phyloP scores from a whole-genome alignment of 345 rosid genomes.

The Psidium guajava region DNA sequence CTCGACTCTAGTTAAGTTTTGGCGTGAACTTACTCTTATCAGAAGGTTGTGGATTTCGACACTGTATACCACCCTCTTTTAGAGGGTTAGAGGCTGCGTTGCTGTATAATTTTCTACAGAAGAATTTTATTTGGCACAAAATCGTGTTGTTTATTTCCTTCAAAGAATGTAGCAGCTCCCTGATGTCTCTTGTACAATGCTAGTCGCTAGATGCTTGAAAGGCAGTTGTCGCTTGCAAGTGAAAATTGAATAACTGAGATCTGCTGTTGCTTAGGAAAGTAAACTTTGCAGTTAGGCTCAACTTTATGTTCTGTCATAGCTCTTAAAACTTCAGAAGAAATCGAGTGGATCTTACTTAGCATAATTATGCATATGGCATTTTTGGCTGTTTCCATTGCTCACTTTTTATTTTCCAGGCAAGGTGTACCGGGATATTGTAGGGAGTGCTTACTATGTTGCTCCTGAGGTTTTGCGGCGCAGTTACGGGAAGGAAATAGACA shows the following conservation, averaged over 20 bases:
- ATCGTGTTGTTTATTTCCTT: neutral
- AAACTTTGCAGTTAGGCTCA: neutral
- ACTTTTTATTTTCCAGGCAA: constrained; percentile 33
- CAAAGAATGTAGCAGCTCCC: neutral
- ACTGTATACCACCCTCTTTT: neutral
- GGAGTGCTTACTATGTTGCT: constrained; percentile 88
- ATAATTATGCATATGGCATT: neutral
- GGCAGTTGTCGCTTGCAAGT: neutral
- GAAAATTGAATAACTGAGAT: neutral
- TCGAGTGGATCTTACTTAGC: neutral
- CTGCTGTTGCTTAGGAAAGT: neutral
- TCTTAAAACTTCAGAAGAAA: neutral
- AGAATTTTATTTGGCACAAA: neutral
- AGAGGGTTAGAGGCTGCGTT: neutral
- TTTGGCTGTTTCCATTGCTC: neutral
- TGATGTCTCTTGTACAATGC: neutral
- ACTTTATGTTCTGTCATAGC: neutral
- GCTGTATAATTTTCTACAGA: neutral
- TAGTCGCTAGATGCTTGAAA: neutral
- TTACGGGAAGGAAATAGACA: constrained; percentile 78
- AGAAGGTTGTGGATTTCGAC: neutral
- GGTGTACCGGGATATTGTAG: constrained; percentile 61
- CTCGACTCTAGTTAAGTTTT: neutral
- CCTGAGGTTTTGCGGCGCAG: constrained; percentile 67
- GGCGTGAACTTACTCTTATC: neutral